These are phyloP conservation scores for Lepraria neglecta DNA, from an alignment of 495 filamentous ascomycete species.

Conservation along the genomic window DNA sequence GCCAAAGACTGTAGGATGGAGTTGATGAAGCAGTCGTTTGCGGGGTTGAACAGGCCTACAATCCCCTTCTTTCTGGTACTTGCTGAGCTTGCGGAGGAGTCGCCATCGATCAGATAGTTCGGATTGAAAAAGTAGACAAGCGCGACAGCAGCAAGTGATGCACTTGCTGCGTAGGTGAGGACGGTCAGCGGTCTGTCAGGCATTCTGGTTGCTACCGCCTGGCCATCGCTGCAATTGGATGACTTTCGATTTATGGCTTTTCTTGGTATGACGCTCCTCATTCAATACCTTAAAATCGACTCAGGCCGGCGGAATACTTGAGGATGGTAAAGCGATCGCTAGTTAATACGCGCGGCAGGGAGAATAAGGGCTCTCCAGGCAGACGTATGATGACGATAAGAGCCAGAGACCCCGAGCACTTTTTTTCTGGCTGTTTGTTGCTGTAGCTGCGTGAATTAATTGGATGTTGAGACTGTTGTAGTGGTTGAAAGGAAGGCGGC, in stretches of 20 bases:
- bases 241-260: neutral
- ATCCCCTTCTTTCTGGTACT: constrained; percentile 74
- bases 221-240: constrained; percentile 11
- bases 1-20: constrained; percentile 90
- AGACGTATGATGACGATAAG: neutral
- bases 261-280: neutral
- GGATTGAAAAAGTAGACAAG: constrained; percentile 95
- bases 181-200: constrained; percentile 81
- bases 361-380: neutral
- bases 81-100: constrained; percentile 51
- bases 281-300: neutral
- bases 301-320: neutral
- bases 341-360: neutral
- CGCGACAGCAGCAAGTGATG: constrained; percentile 91
- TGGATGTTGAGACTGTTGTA: too few relatives aligned
- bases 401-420: too few relatives aligned
- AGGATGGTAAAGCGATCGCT: neutral
- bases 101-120: constrained; percentile 85
- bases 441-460: too few relatives aligned
- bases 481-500: too few relatives aligned
- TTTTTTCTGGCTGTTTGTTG: too few relatives aligned
- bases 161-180: constrained; percentile 88
- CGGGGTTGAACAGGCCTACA: constrained; percentile 83
- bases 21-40: constrained; percentile 99
- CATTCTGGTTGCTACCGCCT: constrained; percentile 47